Evolutionary conservation across 768 basidiomycete genomes (phyloP).

Genomic region (Lactarius evosmus): DNA sequence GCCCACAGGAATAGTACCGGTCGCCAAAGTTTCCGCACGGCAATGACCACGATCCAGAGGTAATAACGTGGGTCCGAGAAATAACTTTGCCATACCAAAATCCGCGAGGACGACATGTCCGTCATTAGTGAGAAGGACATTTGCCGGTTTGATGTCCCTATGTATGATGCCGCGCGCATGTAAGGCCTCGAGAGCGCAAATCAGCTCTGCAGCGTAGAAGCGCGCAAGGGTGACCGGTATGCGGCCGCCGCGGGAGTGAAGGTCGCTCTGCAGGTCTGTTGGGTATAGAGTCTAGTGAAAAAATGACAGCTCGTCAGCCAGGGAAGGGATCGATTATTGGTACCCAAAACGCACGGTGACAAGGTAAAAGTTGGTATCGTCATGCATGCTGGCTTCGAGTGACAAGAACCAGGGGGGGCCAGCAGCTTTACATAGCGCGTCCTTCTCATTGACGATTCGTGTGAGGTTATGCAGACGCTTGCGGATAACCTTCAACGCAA

Average conservation of each 20-base stretch:
- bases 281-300: conserved; percentile 15
- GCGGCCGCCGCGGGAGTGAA: conserved; percentile 21
- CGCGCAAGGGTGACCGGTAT: conserved; percentile 19
- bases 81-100: conserved; percentile 29
- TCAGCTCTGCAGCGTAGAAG: conserved; percentile 24
- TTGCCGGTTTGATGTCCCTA: conserved; percentile 49
- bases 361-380: conserved; percentile 28
- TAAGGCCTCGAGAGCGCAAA: conserved; percentile 35
- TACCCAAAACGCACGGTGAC: conserved; percentile 17
- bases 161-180: conserved; percentile 44
- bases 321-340: not conserved
- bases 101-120: conserved; percentile 26
- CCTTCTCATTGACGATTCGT: conserved; percentile 20
- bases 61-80: not conserved
- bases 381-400: conserved; percentile 27
- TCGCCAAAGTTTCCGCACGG: conserved; percentile 1
- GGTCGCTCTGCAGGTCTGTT: conserved; percentile 23
- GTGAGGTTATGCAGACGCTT: conserved; percentile 18
- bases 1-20: not conserved
- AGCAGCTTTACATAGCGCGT: conserved; percentile 16
- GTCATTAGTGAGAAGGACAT: conserved; percentile 26
- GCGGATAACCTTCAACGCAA: conserved; percentile 25
- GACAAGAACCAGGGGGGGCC: conserved; percentile 22
- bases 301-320: not conserved
- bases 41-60: not conserved